phyloP scores from a whole-genome alignment of 441 rosid species.

The Populus hybrid region DNA sequence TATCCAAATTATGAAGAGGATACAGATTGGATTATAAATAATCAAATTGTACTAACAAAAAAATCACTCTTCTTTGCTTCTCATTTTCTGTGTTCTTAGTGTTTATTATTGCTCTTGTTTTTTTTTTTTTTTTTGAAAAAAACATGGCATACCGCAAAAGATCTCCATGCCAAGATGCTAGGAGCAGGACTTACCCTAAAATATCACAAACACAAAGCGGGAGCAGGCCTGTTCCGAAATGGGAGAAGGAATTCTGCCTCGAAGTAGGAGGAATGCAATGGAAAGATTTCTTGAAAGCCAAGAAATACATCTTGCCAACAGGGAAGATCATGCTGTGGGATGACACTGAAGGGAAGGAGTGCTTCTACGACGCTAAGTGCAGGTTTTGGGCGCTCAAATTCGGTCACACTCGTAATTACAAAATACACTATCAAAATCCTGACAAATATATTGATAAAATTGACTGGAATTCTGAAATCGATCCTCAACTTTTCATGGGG shows the following conservation, averaged over 20 bases:
- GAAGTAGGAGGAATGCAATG: not conserved
- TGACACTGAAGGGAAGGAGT: not conserved
- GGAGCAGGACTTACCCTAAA: not conserved
- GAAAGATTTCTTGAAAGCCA: not conserved
- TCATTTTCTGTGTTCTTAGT: too few relatives aligned
- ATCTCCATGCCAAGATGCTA: not conserved
- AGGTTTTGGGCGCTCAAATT: not conserved
- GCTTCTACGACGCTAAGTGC: not conserved
- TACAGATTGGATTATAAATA: not conserved
- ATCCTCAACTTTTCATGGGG: not conserved
- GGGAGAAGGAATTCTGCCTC: not conserved
- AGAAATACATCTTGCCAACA: not conserved
- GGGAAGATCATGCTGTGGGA: not conserved
- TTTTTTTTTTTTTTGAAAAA: too few relatives aligned
- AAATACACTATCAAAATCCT: not conserved
- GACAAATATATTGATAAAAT: not conserved
- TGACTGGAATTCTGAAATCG: not conserved
- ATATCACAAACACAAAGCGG: not conserved
- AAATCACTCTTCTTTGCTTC: not conserved
- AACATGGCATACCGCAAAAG: not conserved
- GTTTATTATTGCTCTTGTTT: too few relatives aligned
- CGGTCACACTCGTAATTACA: not conserved
- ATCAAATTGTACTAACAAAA: too few relatives aligned
- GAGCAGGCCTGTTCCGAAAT: not conserved
- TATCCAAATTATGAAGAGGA: not conserved